phyloP scores from a whole-genome alignment of 768 basidiomycete genomes.

The Boletus rufocinnamomeus region DNA sequence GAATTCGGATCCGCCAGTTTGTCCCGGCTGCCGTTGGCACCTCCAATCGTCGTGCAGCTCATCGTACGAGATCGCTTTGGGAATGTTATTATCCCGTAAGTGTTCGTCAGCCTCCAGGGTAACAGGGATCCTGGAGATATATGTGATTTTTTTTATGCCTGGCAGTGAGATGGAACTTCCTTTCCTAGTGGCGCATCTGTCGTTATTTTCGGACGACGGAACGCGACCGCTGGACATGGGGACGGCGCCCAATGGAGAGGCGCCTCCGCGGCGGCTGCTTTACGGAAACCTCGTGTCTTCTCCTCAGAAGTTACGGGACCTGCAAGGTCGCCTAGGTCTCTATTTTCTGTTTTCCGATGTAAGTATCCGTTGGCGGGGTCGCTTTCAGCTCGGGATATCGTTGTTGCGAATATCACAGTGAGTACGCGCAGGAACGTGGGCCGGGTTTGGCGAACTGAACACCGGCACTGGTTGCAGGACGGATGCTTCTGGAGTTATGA shows the following conservation, averaged over 20 bases:
- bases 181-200: constrained; percentile 83
- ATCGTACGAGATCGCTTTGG: constrained; percentile 72
- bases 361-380: constrained; percentile 77
- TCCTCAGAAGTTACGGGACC: constrained; percentile 76
- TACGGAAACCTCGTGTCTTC: constrained; percentile 88
- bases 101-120: constrained; percentile 31
- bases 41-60: constrained; percentile 81
- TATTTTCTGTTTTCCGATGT: constrained; percentile 93
- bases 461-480: constrained; percentile 36
- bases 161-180: constrained; percentile 83
- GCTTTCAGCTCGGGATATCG: constrained; percentile 72
- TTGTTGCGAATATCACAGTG: constrained; percentile 76
- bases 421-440: constrained; percentile 35
- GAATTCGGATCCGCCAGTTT: constrained; percentile 76
- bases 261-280: constrained; percentile 58
- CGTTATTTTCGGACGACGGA: constrained; percentile 73
- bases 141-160: constrained; percentile 19
- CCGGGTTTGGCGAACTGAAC: constrained; percentile 15
- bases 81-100: constrained; percentile 77
- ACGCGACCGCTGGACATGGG: constrained; percentile 61
- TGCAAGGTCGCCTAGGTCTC: constrained; percentile 76
- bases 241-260: constrained; percentile 47
- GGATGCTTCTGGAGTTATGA: constrained; percentile 52
- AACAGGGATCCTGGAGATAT: constrained; percentile 22
- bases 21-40: constrained; percentile 81